These are phyloP conservation scores for Fraxinus angustifolia DNA, from an alignment of 305 asterid genomes.

Conservation along the genomic window DNA sequence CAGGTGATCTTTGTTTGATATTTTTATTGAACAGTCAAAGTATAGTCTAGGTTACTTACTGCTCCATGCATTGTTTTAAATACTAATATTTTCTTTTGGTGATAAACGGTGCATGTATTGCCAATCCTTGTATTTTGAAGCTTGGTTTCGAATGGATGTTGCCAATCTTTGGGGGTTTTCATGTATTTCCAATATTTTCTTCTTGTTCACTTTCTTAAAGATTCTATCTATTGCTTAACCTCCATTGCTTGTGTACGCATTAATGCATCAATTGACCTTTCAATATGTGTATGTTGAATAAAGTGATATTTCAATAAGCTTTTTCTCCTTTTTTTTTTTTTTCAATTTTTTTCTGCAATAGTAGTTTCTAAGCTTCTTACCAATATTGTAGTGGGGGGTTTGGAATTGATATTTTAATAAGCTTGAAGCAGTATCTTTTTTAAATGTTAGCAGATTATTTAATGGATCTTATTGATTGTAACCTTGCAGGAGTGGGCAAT, in stretches of 20 bases:
- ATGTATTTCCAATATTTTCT: neutral
- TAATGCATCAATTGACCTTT: neutral
- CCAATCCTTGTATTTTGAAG: neutral
- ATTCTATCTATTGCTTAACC: neutral
- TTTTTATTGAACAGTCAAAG: neutral
- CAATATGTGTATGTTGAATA: neutral
- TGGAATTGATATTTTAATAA: conserved; percentile 20
- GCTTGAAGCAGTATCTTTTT: conserved; percentile 12
- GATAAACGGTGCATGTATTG: neutral
- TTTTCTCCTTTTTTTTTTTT: neutral
- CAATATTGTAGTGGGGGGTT: neutral
- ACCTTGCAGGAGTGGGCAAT: conserved; percentile 48
- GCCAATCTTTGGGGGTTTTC: neutral
- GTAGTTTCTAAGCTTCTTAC: neutral
- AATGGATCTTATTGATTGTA: conserved; percentile 19
- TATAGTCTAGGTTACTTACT: neutral
- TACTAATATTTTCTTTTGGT: neutral
- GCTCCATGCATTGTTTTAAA: neutral
- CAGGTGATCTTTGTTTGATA: conserved; percentile 42
- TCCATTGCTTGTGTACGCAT: neutral
- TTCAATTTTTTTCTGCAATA: neutral
- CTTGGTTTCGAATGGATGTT: neutral
- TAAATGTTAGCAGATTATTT: neutral
- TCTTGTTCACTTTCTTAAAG: neutral
- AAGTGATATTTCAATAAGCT: neutral